Conservation (phyloP, 805 yeast genomes). For the Saccharomycopsis fodiens region DNA sequence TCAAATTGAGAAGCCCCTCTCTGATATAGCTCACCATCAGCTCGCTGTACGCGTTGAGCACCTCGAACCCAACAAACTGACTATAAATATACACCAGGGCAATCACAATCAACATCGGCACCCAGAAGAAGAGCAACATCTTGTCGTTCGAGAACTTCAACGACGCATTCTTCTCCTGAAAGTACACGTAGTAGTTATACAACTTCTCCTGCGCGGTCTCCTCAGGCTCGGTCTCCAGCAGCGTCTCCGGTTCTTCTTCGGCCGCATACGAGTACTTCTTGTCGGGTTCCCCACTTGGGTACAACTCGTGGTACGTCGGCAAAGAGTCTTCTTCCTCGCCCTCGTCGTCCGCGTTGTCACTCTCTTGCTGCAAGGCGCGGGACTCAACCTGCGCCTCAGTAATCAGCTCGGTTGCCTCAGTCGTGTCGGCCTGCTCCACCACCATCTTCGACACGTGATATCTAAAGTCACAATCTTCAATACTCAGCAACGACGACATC, state of each 20-base stretch:
- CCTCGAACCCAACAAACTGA: constrained; percentile 28
- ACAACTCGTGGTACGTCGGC: constrained; percentile 71
- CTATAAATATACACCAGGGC: constrained; percentile 38
- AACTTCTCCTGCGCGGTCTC: constrained; percentile 28
- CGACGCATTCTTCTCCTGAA: constrained; percentile 26
- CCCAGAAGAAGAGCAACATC: constrained; percentile 86
- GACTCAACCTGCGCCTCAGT: background rate
- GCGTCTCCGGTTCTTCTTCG: background rate
- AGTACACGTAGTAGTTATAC: constrained; percentile 22
- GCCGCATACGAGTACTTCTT: constrained; percentile 3
- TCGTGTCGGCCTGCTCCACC: constrained; percentile 23
- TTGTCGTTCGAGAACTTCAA: constrained; percentile 58
- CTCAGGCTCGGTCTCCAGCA: constrained; percentile 16
- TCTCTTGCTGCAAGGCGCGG: constrained; percentile 14
- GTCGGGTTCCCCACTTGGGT: constrained; percentile 41
- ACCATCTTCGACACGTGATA: constrained; percentile 29
- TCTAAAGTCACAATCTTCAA: constrained; percentile 25
- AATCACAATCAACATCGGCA: constrained; percentile 62
- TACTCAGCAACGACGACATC: constrained; percentile 16
- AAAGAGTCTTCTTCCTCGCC: constrained; percentile 36
- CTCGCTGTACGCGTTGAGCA: constrained; percentile 27
- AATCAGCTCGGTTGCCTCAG: constrained; percentile 19
- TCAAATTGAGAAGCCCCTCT: constrained; percentile 37
- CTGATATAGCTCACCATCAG: constrained; percentile 34
- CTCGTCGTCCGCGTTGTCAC: constrained; percentile 22